Conservation (phyloP, 2,329 filamentous ascomycete species). For the Fusarium sp. region DNA sequence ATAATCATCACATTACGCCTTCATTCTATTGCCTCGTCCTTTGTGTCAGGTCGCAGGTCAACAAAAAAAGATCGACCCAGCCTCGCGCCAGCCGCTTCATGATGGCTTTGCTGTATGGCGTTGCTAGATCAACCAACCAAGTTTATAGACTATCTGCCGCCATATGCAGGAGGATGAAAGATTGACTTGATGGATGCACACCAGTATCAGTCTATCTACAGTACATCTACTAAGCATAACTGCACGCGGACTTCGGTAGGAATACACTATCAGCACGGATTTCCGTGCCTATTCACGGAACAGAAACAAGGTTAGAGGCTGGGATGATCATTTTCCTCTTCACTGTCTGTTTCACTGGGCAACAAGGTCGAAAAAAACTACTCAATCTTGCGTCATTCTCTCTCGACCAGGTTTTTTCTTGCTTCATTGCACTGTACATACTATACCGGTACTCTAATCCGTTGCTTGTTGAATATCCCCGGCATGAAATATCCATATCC, state of each 20-base stretch:
- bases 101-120: background rate
- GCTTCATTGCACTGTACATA: conserved; percentile 8
- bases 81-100: conserved; percentile 18
- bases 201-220: conserved; percentile 8
- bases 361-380: background rate
- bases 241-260: background rate
- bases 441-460: background rate
- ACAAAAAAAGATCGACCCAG: conserved; percentile 17
- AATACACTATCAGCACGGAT: too few relatives aligned
- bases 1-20: conserved; percentile 14
- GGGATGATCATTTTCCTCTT: background rate
- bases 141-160: conserved; percentile 16
- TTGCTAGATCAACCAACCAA: conserved; percentile 32
- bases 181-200: conserved; percentile 33
- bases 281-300: background rate
- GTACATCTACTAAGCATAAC: conserved; percentile 10
- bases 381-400: conserved; percentile 31
- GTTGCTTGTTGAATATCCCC: conserved; percentile 13
- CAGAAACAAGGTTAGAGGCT: conserved; percentile 3
- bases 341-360: background rate
- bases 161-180: conserved; percentile 32
- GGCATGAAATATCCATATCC: conserved; percentile 1
- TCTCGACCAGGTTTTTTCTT: conserved; percentile 14
- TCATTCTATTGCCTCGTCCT: too few relatives aligned
- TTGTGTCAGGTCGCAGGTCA: background rate